Conservation (phyloP, 306 rosid species). For the Prunus mongolica region DNA sequence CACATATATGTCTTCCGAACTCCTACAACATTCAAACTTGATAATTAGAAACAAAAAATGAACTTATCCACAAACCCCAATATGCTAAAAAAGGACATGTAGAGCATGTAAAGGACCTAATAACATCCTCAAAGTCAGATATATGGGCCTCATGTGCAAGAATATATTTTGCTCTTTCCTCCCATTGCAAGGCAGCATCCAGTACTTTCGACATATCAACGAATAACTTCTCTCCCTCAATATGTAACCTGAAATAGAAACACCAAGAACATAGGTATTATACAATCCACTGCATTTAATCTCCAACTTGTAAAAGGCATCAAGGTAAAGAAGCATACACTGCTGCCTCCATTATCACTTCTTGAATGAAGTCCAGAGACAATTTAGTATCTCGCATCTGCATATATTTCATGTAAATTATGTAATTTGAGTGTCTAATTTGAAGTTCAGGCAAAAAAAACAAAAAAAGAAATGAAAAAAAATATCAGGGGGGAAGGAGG, state of each 20-base stretch:
- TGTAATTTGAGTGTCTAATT: slow-evolving; percentile 13
- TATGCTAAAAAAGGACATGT: slow-evolving; percentile 12
- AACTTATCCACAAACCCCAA: slow-evolving; percentile 12
- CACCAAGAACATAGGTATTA: slow-evolving; percentile 10
- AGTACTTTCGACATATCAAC: slow-evolving; percentile 46
- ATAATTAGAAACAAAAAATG: slow-evolving; percentile 23
- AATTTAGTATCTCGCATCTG: slow-evolving; percentile 58
- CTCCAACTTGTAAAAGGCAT: slow-evolving; percentile 17
- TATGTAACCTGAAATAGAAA: slow-evolving; percentile 51
- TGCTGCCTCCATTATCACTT: slow-evolving; percentile 60
- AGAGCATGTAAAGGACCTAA: slow-evolving; percentile 49
- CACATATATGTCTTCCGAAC: slow-evolving; percentile 61
- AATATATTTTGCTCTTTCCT: slow-evolving; percentile 63
- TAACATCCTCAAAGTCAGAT: slow-evolving; percentile 64
- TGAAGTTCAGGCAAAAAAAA: slow-evolving; percentile 10
- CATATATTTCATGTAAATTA: slow-evolving; percentile 27
- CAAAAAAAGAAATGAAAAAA: neutral
- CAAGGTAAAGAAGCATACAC: slow-evolving; percentile 32
- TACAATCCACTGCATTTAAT: slow-evolving; percentile 1
- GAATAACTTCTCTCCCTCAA: slow-evolving; percentile 61
- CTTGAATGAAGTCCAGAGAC: slow-evolving; percentile 61
- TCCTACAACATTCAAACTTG: slow-evolving; percentile 45
- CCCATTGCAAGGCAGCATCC: slow-evolving; percentile 65
- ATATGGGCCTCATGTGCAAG: slow-evolving; percentile 57
- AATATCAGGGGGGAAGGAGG: neutral